Base-by-base conservation (phyloP, 257 asterid species). In the Salvia rosmarinus region DNA sequence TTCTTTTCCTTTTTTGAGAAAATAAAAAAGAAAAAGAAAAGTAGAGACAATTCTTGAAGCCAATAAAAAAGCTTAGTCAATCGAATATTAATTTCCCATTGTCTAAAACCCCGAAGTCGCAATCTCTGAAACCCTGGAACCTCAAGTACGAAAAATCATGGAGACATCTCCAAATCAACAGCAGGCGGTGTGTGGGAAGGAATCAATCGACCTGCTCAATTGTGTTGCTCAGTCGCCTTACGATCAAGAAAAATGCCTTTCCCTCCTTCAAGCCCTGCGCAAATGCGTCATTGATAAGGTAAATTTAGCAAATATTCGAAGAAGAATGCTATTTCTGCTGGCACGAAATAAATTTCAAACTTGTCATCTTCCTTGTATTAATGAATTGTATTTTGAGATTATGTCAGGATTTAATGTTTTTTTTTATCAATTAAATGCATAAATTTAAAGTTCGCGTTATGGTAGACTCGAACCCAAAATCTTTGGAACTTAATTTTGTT, bases 201-300 rank as follows among this genome's bases (percentile, higher is more conserved):
- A 92, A 73, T 87, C 96, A 7, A 76, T 90, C 34, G 86, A 85
- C 82, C 87, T 92, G 57, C 96, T 92, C 79, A 92, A 90, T 68
- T 92, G 98, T 86, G 79, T 84, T 16, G 74, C 88, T 32, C 88
- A 84, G 49, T 80, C 88, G 34, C 76, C 96, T 51, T 92, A 78
- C 35, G 95, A 92, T 82, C 81, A 84, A 43, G 89, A 85, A 4
- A 90, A 84, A 81, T 92, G 98, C 63, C 50, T 74, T 74, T 78
- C 80, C 21, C 87, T 90, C 62, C 83, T 92, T 46, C 89, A 90
- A 69, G 75, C 90, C 40, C 74, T 92, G 83, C 96, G 92, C 32
- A 85, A 85, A 70, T 92, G 98, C 75, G 85, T 90, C 54, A 69
- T 88, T 70, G 72, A 75, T 46, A 85, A 92, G 95, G 98, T 88